Percentiles rank a stretch among this genome's conserved stretches.
Conservation (phyloP, 331 rosid genomes). For the Acacia concinna region DNA sequence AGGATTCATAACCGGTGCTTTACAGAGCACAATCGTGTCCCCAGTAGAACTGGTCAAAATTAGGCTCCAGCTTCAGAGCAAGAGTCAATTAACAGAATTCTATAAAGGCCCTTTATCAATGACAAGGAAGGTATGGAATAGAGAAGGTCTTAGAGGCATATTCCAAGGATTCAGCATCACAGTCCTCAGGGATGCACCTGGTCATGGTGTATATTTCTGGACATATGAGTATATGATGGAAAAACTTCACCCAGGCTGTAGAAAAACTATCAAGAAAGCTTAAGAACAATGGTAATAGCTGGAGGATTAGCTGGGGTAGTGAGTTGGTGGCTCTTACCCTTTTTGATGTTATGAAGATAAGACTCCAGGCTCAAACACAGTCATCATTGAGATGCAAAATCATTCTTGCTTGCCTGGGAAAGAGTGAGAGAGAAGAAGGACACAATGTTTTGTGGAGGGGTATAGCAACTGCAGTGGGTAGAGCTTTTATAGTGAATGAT, state of each 20-base stretch:
- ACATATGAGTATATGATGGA: constrained; percentile 72
- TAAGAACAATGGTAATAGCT: constrained; percentile 63
- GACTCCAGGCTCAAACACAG: constrained; percentile 68
- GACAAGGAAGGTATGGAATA: constrained; percentile 51
- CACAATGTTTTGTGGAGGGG: constrained; percentile 59
- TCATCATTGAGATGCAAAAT: constrained; percentile 53
- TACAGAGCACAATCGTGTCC: constrained; percentile 57
- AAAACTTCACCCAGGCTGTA: constrained; percentile 76
- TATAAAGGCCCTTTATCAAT: constrained; percentile 50
- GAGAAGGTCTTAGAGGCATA: constrained; percentile 66
- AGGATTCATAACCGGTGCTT: constrained; percentile 70
- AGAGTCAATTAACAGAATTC: constrained; percentile 25
- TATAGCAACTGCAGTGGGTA: constrained; percentile 59
- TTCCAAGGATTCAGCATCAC: constrained; percentile 75
- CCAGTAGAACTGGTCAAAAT: constrained; percentile 77
- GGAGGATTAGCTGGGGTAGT: constrained; percentile 87
- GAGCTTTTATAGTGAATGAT: constrained; percentile 77
- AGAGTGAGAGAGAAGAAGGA: constrained; percentile 58
- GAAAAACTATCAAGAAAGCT: constrained; percentile 52
- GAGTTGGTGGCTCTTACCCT: constrained; percentile 77
- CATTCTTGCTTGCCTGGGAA: constrained; percentile 52
- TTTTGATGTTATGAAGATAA: constrained; percentile 75
- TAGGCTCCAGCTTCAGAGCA: constrained; percentile 63
- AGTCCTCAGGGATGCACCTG: constrained; percentile 67
- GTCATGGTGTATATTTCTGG: constrained; percentile 60